phyloP scores from a whole-genome alignment of 1,139 yeast genomes.

The Blastobotrys arbuscula region DNA sequence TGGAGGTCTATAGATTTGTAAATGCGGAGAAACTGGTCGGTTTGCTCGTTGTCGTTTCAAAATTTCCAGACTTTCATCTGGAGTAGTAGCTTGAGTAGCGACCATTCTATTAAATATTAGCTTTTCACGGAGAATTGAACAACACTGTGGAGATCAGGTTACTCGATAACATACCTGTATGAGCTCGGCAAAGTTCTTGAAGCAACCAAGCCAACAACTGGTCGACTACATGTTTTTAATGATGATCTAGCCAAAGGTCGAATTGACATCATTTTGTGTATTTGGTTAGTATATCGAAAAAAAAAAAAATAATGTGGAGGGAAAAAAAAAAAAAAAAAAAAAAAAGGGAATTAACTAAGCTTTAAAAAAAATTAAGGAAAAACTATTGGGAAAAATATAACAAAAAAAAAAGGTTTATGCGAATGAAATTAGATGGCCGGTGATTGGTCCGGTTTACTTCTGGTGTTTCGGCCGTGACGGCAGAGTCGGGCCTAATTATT shows the following conservation, averaged over 20 bases:
- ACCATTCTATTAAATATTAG: conserved; percentile 1
- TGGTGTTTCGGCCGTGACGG: background rate
- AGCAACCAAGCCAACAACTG: background rate
- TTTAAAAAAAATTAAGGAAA: background rate
- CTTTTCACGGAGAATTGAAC: background rate
- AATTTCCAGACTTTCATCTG: conserved; percentile 59
- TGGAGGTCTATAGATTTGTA: conserved; percentile 85
- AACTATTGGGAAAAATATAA: conserved; percentile 1
- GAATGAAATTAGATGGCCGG: conserved; percentile 1
- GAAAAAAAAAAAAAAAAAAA: background rate
- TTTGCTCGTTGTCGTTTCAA: conserved; percentile 75
- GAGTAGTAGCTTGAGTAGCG: conserved; percentile 52
- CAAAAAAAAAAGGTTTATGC: background rate
- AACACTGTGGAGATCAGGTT: too few species aligned
- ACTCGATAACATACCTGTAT: background rate
- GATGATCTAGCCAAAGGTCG: conserved; percentile 14
- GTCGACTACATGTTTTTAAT: conserved; percentile 7
- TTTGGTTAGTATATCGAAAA: background rate
- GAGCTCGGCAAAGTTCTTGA: background rate
- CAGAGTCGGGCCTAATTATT: background rate
- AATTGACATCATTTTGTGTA: conserved; percentile 11
- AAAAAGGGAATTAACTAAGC: background rate
- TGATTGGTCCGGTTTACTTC: conserved; percentile 2
- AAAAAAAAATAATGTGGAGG: conserved; percentile 4
- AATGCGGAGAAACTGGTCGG: conserved; percentile 91